Evolutionary conservation across 768 basidiomycete species (phyloP).

Genomic region (Boletus sensibilis): DNA sequence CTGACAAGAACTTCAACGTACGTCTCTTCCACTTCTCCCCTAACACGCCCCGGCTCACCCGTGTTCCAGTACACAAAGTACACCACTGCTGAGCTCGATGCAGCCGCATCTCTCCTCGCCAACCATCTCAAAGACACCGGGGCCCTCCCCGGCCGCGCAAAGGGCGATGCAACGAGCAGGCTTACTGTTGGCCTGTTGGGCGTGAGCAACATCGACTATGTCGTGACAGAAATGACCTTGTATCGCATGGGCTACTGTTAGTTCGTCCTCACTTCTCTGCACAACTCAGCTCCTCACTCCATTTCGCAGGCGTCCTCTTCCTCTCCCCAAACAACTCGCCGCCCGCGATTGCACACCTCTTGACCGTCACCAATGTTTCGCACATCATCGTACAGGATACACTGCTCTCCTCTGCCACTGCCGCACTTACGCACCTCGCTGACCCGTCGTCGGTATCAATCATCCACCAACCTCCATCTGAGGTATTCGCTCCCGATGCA

Average conservation of each 20-base stretch:
- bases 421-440: constrained; percentile 15
- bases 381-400: constrained; percentile 25
- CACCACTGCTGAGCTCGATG: constrained; percentile 25
- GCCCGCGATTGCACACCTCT: constrained; percentile 45
- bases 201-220: constrained; percentile 28
- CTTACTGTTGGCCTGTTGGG: constrained; percentile 29
- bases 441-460: constrained; percentile 23
- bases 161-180: constrained; percentile 23
- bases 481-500: constrained; percentile 16
- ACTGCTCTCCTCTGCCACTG: constrained; percentile 12
- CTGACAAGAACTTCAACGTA: constrained; percentile 26
- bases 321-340: constrained; percentile 47
- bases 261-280: neutral
- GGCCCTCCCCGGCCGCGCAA: constrained; percentile 22
- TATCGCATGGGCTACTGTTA: constrained; percentile 34
- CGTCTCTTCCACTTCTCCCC: neutral
- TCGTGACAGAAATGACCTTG: constrained; percentile 24
- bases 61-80: constrained; percentile 24
- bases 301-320: constrained; percentile 29
- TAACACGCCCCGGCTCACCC: neutral
- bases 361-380: constrained; percentile 26
- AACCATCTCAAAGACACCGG: constrained; percentile 21
- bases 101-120: constrained; percentile 27
- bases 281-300: neutral
- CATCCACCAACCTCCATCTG: constrained; percentile 23